phyloP scores from a whole-genome alignment of 352 stramenopile species.

The Lagenidium sp. region DNA sequence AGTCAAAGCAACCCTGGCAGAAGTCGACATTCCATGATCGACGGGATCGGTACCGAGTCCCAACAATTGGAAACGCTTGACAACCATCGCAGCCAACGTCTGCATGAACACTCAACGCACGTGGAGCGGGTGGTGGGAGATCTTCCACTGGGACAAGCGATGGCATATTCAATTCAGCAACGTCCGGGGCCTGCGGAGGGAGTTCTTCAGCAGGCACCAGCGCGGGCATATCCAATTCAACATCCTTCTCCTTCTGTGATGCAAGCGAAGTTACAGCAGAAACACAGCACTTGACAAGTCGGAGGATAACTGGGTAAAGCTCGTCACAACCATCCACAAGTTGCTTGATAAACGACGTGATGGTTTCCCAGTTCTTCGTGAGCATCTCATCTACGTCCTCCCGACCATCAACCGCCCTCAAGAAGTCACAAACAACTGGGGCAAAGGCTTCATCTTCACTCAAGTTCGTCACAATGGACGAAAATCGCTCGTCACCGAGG shows the following conservation, averaged over 20 bases:
- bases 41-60: conserved; percentile 22
- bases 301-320: conserved; percentile 22
- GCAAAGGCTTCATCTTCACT: conserved; percentile 22
- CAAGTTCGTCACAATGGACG: conserved; percentile 18
- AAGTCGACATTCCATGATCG: conserved; percentile 24
- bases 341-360: conserved; percentile 29
- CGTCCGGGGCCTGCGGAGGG: no score
- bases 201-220: no score
- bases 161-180: no score
- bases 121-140: no score
- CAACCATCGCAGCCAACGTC: conserved; percentile 33
- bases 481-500: conserved; percentile 26
- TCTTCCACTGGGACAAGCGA: no score
- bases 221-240: no score
- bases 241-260: no score
- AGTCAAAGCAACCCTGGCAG: no score
- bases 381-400: conserved; percentile 21
- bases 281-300: no score
- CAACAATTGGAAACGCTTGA: conserved; percentile 20
- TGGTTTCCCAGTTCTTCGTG: conserved; percentile 20
- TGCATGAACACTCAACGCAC: no score
- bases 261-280: no score
- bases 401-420: conserved; percentile 21
- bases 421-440: conserved; percentile 19
- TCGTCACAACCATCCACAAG: conserved; percentile 32